Evolutionary conservation across 768 basidiomycete genomes (phyloP).

Genomic region (Rubroboletus satanas): DNA sequence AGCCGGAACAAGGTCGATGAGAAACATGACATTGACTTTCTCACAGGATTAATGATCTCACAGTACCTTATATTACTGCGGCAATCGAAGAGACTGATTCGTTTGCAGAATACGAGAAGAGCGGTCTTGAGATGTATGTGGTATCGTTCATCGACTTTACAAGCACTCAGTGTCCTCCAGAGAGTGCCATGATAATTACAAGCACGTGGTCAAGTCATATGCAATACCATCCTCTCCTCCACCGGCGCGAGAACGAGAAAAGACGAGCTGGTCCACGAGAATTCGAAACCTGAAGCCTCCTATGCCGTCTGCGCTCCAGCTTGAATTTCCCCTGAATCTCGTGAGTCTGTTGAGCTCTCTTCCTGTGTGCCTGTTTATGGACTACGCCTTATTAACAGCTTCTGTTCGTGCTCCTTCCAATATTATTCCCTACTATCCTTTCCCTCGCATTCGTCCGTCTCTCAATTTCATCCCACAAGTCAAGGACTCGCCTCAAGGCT

Average conservation of each 20-base stretch:
- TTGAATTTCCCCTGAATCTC: conserved; percentile 66
- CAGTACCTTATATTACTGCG: conserved; percentile 81
- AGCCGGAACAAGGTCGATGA: conserved; percentile 18
- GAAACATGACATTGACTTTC: neutral
- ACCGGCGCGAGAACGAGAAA: conserved; percentile 39
- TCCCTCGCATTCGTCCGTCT: conserved; percentile 55
- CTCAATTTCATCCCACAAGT: conserved; percentile 52
- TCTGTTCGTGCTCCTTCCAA: conserved; percentile 53
- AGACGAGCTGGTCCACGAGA: conserved; percentile 41
- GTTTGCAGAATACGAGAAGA: conserved; percentile 52
- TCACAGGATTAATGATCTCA: conserved; percentile 62
- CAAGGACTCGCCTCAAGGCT: conserved; percentile 58
- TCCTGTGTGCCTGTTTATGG: neutral
- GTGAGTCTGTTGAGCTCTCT: conserved; percentile 38
- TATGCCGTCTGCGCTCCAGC: conserved; percentile 57
- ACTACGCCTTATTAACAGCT: conserved; percentile 35
- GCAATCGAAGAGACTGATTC: conserved; percentile 67
- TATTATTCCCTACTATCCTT: conserved; percentile 60
- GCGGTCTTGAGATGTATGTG: conserved; percentile 60
- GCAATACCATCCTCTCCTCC: conserved; percentile 42
- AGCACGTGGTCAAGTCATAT: conserved; percentile 54
- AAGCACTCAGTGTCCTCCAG: conserved; percentile 33
- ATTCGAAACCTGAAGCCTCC: conserved; percentile 39
- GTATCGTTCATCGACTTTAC: conserved; percentile 1
- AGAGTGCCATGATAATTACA: conserved; percentile 53